Evolutionary conservation across 805 yeast species (phyloP), one percentile per base, ranked within the genome.

Genomic region (Lachancea meyersii): DNA sequence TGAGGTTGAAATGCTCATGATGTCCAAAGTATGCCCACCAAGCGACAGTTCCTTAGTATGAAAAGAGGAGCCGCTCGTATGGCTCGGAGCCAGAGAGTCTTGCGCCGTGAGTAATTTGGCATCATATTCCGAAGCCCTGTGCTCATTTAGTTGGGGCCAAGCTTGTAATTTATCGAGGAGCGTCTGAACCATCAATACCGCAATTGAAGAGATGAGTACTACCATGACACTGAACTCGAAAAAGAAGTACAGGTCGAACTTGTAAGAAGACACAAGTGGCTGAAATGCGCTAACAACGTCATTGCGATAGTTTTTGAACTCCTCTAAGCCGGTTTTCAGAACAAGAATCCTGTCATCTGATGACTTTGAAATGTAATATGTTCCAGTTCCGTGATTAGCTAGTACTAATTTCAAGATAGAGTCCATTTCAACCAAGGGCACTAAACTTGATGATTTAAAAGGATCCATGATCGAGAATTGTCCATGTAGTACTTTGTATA

Each of bases 21-120:
- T 70, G 57, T 86, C 95, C 38, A 84, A 64, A 19, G 68, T 62
- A 57, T 81, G 89, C 4, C 79, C 69, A 9, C 69, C 79, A 22
- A 65, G 58, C 13, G 71, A 69, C 41, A 64, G 73, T 63, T 68
- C 76, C 52, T 54, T 64, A 43, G 54, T 51, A 31, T 49, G 53
- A 32, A 53, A 53, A 23, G 42, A n/a, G 16, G 22, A 14, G 13
- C 21, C 28, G 22, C 24, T 28, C 19, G 9, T 11, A 5, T 3
- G 13, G 4, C 10, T n/a, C n/a, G 7, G 21, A 31, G 27, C 21
- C 31, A n/a, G 16, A 33, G 26, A 26, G 9, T 28, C 27, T 13
- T 34, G 5, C 23, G 7, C 19, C 9, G 30, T 3, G 16, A 3
- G 2, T 5, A 14, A 7, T 13, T 37, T 18, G 10, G 23, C 33